Percentiles rank a stretch among this genome's conserved stretches.
phyloP scores from a whole-genome alignment of 75 land plant genomes.

The Selaginella moellendorffii region DNA sequence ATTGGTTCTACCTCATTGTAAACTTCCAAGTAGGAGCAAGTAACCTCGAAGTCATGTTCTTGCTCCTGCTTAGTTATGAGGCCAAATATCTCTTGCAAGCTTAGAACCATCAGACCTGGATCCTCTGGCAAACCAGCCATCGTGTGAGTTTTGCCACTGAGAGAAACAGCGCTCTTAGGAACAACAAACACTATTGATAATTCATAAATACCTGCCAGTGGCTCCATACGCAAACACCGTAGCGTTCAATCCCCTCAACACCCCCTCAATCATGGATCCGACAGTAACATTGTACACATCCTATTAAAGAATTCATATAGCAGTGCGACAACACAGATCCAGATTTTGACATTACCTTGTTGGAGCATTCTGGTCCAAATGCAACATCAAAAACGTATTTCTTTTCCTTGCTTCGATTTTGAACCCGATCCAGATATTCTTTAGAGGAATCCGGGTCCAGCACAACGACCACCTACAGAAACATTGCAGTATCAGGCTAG shows the following conservation, averaged over 20 bases:
- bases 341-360: slow-evolving; percentile 44
- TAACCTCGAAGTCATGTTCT: slow-evolving; percentile 73
- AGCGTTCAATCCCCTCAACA: slow-evolving; percentile 84
- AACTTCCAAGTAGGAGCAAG: slow-evolving; percentile 93
- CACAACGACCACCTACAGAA: slow-evolving; percentile 50
- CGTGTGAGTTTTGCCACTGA: slow-evolving; percentile 94
- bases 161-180: neutral
- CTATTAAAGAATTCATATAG: slow-evolving; percentile 22
- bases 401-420: slow-evolving; percentile 66
- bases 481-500: neutral
- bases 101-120: slow-evolving; percentile 94
- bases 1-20: slow-evolving; percentile 65
- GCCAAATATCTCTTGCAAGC: slow-evolving; percentile 71
- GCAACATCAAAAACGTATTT: slow-evolving; percentile 68
- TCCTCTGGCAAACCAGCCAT: slow-evolving; percentile 87
- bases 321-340: neutral
- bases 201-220: slow-evolving; percentile 64
- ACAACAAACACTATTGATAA: neutral
- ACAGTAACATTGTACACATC: slow-evolving; percentile 65
- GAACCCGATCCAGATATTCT: slow-evolving; percentile 67
- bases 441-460: slow-evolving; percentile 68
- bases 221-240: slow-evolving; percentile 96
- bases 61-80: slow-evolving; percentile 47
- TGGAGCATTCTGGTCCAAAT: slow-evolving; percentile 43
- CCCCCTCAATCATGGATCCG: slow-evolving; percentile 58